Evolutionary conservation across 139 green algal species (phyloP), one percentile per base, ranked within the genome.

Genomic region (Chloropicon primus): DNA sequence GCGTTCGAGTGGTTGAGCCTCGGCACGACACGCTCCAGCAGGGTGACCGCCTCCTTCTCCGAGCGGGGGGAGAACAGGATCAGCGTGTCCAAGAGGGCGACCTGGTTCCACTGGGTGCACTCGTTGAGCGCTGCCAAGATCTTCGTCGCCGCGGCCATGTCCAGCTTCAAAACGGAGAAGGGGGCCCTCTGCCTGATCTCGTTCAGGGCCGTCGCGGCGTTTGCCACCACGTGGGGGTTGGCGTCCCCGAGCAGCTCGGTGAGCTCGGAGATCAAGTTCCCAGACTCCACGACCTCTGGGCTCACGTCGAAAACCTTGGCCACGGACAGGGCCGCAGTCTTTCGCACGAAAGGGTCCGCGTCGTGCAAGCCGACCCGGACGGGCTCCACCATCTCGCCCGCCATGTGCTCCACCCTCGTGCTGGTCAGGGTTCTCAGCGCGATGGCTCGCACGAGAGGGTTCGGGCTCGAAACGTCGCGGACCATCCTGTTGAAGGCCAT

Each of bases 401-500:
- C 97, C 83, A 99, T 99, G 71, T 94, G 94, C 82, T 99, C 94
- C 29, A 99, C 96, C 22, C 96, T 86, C 79, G 99, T 99, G 90
- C 96, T 98, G 26, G 95, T 95, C 96, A 99, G 98, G 22, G 96
- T 99, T 53, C 96, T 85, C 26, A 99, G 93, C 26, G 96, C 96
- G 75, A 99, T 85, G 0, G 96, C 93, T 10, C 96, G 85, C 29
- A 99, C 96, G 2, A 99, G 85, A 0, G 96, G 96, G 84, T 99
- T 99, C 27, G 92, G 90, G 80, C 98, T 95, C 85, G 97, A 91
- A 1, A 93, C 93, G 84, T 28, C 93, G 90, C 98, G 98, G 21
- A 99, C 96, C 85, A 99, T 99, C 0, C 94, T 99, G 86, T 99
- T 99, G 22, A 99, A 95, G 0, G 93, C 96, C 88, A 99, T 94